Evolutionary conservation across 2,329 filamentous ascomycete species (phyloP).

Genomic region (Sarocladiaceae sp.): DNA sequence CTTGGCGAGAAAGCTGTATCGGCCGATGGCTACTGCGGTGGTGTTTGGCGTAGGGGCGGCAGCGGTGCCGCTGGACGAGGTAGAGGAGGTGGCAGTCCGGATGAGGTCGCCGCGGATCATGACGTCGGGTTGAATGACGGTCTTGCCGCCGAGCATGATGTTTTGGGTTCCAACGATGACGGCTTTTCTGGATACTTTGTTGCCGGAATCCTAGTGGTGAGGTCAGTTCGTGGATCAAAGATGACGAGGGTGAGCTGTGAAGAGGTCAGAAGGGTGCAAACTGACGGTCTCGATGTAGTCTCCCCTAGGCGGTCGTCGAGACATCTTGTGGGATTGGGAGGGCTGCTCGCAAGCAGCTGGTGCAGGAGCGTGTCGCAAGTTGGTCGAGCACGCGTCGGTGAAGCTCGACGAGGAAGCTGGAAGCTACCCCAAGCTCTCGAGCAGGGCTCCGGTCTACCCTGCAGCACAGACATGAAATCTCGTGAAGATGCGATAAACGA

Average conservation of each 20-base stretch:
- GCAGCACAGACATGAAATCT: no score
- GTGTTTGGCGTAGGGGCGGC: constrained; percentile 40
- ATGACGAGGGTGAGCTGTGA: no score
- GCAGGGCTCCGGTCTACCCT: no score
- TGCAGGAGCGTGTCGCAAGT: no score
- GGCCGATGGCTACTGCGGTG: constrained; percentile 77
- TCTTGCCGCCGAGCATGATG: constrained; percentile 94
- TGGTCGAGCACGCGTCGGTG: no score
- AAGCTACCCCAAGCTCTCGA: no score
- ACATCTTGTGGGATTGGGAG: constrained; percentile 49
- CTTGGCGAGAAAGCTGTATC: constrained; percentile 82
- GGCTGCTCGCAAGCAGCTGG: no score
- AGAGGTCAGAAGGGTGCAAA: not conserved
- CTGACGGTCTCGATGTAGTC: constrained; percentile 94
- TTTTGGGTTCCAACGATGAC: constrained; percentile 93
- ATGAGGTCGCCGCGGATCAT: constrained; percentile 88
- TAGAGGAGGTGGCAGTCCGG: constrained; percentile 43
- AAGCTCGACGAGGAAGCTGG: no score
- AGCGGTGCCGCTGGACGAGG: constrained; percentile 28
- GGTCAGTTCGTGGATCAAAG: constrained; percentile 6
- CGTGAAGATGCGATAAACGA: no score
- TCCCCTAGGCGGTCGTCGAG: constrained; percentile 70
- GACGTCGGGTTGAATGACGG: constrained; percentile 90
- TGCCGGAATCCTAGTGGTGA: constrained; percentile 74
- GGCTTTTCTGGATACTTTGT: constrained; percentile 92